Evolutionary conservation across 2,329 filamentous ascomycete genomes (phyloP).

Genomic region (Cercospora canescens): DNA sequence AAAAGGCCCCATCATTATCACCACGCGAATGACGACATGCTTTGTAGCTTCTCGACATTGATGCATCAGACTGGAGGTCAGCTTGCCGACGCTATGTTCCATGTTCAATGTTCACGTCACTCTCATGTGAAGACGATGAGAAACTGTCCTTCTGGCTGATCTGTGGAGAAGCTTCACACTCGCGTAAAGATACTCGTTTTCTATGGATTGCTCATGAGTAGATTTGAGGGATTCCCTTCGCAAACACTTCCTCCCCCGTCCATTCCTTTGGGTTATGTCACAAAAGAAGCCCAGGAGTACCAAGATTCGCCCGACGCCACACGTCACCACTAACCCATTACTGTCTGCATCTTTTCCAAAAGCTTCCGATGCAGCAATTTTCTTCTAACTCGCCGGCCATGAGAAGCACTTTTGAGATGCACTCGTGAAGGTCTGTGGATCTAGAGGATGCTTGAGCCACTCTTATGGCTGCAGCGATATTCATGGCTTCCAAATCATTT

Average conservation of each 20-base stretch:
- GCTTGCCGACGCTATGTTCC: neutral
- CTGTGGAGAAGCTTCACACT: neutral
- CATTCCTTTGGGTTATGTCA: neutral
- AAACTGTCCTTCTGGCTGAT: neutral
- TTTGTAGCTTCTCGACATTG: neutral
- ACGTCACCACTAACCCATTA: neutral
- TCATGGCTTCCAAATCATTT: neutral
- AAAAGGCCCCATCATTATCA: neutral
- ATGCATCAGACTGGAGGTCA: neutral
- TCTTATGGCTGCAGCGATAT: neutral
- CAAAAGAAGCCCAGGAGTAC: neutral
- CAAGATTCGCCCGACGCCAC: constrained; percentile 1
- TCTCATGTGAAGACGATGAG: neutral
- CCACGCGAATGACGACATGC: neutral
- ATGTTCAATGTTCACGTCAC: neutral
- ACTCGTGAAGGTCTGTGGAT: neutral
- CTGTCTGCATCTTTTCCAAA: neutral
- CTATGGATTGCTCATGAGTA: constrained; percentile 2
- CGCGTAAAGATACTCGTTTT: neutral
- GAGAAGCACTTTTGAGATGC: neutral
- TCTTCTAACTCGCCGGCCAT: neutral
- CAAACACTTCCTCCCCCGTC: neutral
- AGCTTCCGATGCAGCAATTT: neutral
- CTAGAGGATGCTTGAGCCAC: neutral
- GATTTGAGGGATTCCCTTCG: neutral